phyloP scores from a whole-genome alignment of 179 eudicot genomes.

The Spinacia oleracea region DNA sequence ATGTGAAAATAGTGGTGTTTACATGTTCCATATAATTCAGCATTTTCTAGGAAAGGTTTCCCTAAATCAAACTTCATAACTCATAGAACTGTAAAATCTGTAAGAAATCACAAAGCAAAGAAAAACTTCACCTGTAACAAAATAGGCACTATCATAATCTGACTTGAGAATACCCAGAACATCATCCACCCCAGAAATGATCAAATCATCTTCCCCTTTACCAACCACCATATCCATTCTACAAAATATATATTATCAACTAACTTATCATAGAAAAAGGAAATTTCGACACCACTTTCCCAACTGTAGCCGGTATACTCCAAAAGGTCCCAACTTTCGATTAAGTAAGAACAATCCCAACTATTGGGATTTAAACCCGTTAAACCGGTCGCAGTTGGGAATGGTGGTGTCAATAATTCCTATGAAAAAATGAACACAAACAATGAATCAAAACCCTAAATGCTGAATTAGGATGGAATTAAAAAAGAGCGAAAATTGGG shows the following conservation, averaged over 20 bases:
- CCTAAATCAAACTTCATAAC: not conserved
- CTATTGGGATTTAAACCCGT: not conserved
- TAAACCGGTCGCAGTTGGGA: not conserved
- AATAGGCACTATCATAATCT: constrained; percentile 85
- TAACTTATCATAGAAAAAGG: not conserved
- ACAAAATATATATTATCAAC: constrained; percentile 13
- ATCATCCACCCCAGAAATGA: constrained; percentile 58
- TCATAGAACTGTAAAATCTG: not conserved
- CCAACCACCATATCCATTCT: constrained; percentile 36
- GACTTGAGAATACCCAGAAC: constrained; percentile 48
- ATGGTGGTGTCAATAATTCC: not conserved
- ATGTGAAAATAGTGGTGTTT: not conserved
- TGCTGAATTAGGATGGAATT: constrained; percentile 1
- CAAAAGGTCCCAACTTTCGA: too few relatives aligned
- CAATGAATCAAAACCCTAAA: not conserved
- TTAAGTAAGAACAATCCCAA: not conserved
- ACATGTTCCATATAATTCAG: not conserved
- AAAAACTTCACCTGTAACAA: constrained; percentile 64
- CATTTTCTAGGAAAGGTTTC: not conserved
- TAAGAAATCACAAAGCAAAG: not conserved
- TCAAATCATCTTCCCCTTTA: constrained; percentile 32
- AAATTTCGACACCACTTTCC: not conserved
- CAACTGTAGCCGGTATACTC: not conserved
- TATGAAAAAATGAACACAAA: not conserved
- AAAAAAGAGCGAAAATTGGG: not conserved